Percentiles rank a stretch among this genome's conserved stretches.
These are phyloP conservation scores for Trichoderma parareesei DNA, from an alignment of 495 filamentous ascomycete genomes.

Conservation along the genomic window DNA sequence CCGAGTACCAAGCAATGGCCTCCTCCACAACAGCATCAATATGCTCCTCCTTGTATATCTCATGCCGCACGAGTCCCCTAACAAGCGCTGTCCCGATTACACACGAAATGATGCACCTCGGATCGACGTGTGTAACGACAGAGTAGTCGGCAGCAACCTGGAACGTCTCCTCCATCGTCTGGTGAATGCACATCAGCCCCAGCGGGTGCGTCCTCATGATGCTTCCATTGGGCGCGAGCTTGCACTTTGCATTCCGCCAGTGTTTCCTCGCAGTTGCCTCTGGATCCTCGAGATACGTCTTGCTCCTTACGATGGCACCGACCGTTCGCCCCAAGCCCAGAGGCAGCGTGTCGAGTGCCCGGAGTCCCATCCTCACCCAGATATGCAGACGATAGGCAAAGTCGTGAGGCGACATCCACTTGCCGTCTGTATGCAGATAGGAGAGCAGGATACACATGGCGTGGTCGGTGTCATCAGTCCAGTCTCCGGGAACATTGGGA, in stretches of 20 bases:
- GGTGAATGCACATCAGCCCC: constrained; percentile 30
- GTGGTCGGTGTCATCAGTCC: constrained; percentile 48
- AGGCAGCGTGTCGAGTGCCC: constrained; percentile 31
- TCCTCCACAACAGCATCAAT: constrained; percentile 24
- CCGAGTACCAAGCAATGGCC: constrained; percentile 18
- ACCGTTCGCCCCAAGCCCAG: constrained; percentile 35
- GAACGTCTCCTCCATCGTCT: constrained; percentile 27
- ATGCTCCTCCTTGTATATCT: constrained; percentile 27
- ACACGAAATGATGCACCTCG: constrained; percentile 37
- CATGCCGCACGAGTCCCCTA: constrained; percentile 32
- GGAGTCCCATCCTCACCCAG: constrained; percentile 35
- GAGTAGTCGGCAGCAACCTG: constrained; percentile 21
- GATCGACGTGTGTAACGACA: constrained; percentile 36
- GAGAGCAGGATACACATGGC: constrained; percentile 34
- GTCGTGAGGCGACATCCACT: constrained; percentile 18
- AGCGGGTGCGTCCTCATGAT: constrained; percentile 41
- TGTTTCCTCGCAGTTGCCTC: constrained; percentile 21
- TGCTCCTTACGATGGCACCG: constrained; percentile 22
- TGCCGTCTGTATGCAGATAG: constrained; percentile 29
- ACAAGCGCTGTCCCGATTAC: constrained; percentile 33
- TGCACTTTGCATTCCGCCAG: constrained; percentile 21
- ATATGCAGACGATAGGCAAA: constrained; percentile 32
- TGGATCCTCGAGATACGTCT: constrained; percentile 26
- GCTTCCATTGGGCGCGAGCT: constrained; percentile 38
- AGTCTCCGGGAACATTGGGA: constrained; percentile 28